These are phyloP conservation scores for Cercospora nicotianae DNA, from an alignment of 2,329 filamentous ascomycete species.

Conservation along the genomic window DNA sequence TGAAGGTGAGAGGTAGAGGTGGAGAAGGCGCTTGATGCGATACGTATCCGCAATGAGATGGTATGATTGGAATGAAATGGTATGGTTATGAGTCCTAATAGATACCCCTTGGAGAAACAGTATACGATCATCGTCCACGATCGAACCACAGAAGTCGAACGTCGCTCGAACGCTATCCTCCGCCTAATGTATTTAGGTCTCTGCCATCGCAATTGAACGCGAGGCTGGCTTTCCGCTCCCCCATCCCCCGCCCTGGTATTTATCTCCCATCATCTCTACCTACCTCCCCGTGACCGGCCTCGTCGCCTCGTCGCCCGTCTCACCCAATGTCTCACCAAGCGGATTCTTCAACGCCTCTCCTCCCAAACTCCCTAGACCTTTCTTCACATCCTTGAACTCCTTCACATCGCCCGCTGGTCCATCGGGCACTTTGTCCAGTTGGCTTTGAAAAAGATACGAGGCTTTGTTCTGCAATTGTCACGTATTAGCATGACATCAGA, in stretches of 20 bases:
- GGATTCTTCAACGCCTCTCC: slow-evolving; percentile 42
- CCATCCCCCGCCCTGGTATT: not conserved
- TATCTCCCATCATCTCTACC: not conserved
- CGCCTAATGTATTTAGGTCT: too few species aligned
- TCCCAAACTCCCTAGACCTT: slow-evolving; percentile 34
- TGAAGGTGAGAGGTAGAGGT: slow-evolving; percentile 43
- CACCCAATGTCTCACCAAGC: slow-evolving; percentile 37
- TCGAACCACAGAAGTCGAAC: too few species aligned
- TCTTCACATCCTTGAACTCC: slow-evolving; percentile 36
- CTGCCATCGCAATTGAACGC: too few species aligned
- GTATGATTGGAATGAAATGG: slow-evolving; percentile 2
- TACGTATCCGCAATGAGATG: not conserved
- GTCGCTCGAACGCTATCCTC: too few species aligned
- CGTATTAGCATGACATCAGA: not conserved
- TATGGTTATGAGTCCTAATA: not conserved
- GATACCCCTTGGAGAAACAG: not conserved
- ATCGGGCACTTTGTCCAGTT: slow-evolving; percentile 34
- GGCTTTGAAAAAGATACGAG: slow-evolving; percentile 38
- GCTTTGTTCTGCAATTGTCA: slow-evolving; percentile 43
- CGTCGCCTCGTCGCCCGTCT: slow-evolving; percentile 31
- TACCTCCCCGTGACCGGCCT: slow-evolving; percentile 31
- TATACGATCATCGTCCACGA: not conserved
- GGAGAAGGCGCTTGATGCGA: slow-evolving; percentile 2
- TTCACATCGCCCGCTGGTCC: slow-evolving; percentile 34
- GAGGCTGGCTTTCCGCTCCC: too few species aligned